Conservation (phyloP, 2,329 filamentous ascomycete genomes). For the Diaporthe sp. region DNA sequence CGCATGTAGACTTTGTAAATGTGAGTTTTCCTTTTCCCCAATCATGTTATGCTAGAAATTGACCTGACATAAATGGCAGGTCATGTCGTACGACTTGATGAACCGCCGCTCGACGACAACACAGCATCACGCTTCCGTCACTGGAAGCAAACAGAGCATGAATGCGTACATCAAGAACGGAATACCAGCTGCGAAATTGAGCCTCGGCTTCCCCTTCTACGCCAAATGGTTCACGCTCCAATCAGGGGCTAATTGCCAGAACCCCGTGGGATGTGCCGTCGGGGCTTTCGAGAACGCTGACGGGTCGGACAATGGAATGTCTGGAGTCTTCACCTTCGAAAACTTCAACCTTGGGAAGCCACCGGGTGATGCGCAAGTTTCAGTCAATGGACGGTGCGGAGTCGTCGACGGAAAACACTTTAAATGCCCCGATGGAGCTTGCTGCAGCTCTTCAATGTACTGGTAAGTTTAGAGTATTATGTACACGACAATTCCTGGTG, state of each 20-base stretch:
- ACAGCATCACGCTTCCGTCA: slow-evolving; percentile 73
- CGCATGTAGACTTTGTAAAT: slow-evolving; percentile 76
- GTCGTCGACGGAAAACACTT: background rate
- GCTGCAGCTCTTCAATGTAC: slow-evolving; percentile 13
- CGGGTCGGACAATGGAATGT: background rate
- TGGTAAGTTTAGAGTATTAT: background rate
- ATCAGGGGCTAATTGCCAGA: slow-evolving; percentile 58
- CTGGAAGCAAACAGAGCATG: slow-evolving; percentile 67
- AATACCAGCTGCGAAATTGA: slow-evolving; percentile 68
- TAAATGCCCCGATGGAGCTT: background rate
- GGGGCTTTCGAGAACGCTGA: slow-evolving; percentile 70
- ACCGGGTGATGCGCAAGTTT: background rate
- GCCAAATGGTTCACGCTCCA: slow-evolving; percentile 75
- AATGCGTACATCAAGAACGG: slow-evolving; percentile 72
- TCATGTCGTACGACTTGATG: slow-evolving; percentile 73
- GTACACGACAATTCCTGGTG: no score
- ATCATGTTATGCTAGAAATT: background rate
- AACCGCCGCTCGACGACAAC: slow-evolving; percentile 78
- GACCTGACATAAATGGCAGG: background rate
- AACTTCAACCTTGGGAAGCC: slow-evolving; percentile 1
- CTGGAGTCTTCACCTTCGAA: slow-evolving; percentile 9
- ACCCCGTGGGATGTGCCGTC: slow-evolving; percentile 71
- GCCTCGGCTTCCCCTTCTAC: slow-evolving; percentile 78
- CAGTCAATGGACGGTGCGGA: slow-evolving; percentile 1
- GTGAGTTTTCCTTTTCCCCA: background rate